These are phyloP conservation scores for Wickerhamiella australiensis DNA, from an alignment of 805 yeast genomes.

Conservation along the genomic window DNA sequence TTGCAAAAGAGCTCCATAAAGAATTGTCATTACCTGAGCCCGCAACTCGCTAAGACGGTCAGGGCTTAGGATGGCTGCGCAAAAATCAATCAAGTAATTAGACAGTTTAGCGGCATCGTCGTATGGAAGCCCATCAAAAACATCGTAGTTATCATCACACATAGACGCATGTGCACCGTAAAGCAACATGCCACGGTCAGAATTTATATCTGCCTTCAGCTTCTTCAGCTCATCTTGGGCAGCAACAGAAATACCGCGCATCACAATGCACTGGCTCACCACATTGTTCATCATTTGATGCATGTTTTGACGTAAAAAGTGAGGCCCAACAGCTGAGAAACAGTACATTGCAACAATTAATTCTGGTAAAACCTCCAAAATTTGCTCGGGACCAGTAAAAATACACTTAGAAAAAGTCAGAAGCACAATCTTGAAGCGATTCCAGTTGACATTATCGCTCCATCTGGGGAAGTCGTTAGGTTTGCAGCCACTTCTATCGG, in stretches of 20 bases:
- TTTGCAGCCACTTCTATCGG: background rate
- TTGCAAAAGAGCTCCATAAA: background rate
- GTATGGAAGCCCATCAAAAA: background rate
- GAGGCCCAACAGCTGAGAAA: constrained; percentile 6
- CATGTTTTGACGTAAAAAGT: background rate
- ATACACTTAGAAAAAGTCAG: background rate
- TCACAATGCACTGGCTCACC: background rate
- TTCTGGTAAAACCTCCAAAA: constrained; percentile 4
- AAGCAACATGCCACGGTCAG: constrained; percentile 7
- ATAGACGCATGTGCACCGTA: constrained; percentile 6
- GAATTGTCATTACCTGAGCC: too few relatives aligned
- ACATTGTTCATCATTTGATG: constrained; percentile 1
- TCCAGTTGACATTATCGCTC: constrained; percentile 5
- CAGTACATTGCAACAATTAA: background rate
- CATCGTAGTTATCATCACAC: constrained; percentile 9
- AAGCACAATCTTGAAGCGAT: background rate
- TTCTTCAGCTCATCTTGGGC: background rate
- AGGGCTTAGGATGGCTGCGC: background rate
- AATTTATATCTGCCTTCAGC: background rate
- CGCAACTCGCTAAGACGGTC: background rate
- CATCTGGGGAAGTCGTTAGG: background rate
- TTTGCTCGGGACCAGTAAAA: background rate
- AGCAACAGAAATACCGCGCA: background rate
- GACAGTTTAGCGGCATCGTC: background rate
- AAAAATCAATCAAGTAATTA: background rate